Conservation (phyloP, 441 rosid genomes). For the Breynia disticha region DNA sequence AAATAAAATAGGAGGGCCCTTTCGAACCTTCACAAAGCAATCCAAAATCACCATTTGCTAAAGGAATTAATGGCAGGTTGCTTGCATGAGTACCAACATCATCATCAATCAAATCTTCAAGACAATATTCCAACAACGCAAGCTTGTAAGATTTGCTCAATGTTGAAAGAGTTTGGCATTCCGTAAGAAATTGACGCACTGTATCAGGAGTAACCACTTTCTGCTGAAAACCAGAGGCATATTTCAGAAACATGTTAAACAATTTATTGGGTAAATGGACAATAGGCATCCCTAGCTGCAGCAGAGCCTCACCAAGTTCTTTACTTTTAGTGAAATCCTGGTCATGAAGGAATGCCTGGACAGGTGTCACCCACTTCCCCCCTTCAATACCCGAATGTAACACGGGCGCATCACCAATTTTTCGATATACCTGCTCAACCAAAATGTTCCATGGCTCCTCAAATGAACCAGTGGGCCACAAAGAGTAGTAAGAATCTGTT, state of each 20-base stretch:
- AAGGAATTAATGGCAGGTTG: constrained; percentile 72
- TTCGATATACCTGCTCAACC: constrained; percentile 74
- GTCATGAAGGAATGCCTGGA: constrained; percentile 84
- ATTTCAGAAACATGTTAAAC: constrained; percentile 69
- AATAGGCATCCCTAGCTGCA: constrained; percentile 80
- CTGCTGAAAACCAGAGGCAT: constrained; percentile 51
- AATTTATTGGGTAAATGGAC: constrained; percentile 65
- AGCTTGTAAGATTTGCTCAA: constrained; percentile 62
- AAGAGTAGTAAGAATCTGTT: constrained; percentile 53
- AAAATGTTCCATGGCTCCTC: constrained; percentile 96
- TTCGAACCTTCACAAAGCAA: constrained; percentile 44
- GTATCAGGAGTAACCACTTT: constrained; percentile 88
- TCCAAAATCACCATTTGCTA: constrained; percentile 88
- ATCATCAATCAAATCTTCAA: constrained; percentile 85
- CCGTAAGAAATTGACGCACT: constrained; percentile 68
- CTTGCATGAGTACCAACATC: constrained; percentile 55
- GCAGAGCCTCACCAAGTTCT: constrained; percentile 74
- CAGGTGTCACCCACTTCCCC: constrained; percentile 81
- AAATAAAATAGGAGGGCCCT: constrained; percentile 56
- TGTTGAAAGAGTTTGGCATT: constrained; percentile 38
- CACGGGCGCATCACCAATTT: constrained; percentile 49
- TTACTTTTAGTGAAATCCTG: constrained; percentile 59
- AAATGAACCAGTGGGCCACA: constrained; percentile 83
- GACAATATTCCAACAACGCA: constrained; percentile 86
- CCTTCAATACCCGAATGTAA: constrained; percentile 66